phyloP scores from a whole-genome alignment of 441 rosid genomes.

The Erysimum pusillum region DNA sequence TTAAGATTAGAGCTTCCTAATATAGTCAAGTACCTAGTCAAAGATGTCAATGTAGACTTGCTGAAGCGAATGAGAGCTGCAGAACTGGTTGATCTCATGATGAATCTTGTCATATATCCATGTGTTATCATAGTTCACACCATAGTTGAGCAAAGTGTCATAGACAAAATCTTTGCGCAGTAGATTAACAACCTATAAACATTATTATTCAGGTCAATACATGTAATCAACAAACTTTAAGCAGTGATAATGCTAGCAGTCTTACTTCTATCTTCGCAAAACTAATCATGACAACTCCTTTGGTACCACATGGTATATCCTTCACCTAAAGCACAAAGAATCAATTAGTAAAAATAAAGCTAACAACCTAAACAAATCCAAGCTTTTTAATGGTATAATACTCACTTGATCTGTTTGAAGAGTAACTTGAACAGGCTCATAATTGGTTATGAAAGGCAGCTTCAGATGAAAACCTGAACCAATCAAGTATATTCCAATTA shows the following conservation, averaged over 20 bases:
- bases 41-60: slow-evolving; percentile 96
- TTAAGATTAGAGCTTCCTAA: neutral
- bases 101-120: slow-evolving; percentile 99
- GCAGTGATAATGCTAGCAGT: neutral
- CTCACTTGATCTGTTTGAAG: slow-evolving; percentile 86
- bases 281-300: slow-evolving; percentile 94
- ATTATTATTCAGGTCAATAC: slow-evolving; percentile 19
- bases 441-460: slow-evolving; percentile 80
- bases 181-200: slow-evolving; percentile 79
- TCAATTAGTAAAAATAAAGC: neutral
- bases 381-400: slow-evolving; percentile 14
- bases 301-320: slow-evolving; percentile 96
- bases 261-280: slow-evolving; percentile 91
- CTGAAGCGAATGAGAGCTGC: slow-evolving; percentile 91
- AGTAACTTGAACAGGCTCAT: slow-evolving; percentile 95
- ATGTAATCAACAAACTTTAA: slow-evolving; percentile 21
- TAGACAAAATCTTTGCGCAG: slow-evolving; percentile 80
- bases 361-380: slow-evolving; percentile 26
- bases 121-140: slow-evolving; percentile 84
- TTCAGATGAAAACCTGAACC: slow-evolving; percentile 82
- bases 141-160: slow-evolving; percentile 84
- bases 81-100: slow-evolving; percentile 97
- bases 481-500: neutral
- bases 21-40: slow-evolving; percentile 70
- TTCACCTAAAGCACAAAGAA: slow-evolving; percentile 65